These are phyloP conservation scores for Populus davidiana DNA, from an alignment of 345 rosid genomes.

Conservation along the genomic window DNA sequence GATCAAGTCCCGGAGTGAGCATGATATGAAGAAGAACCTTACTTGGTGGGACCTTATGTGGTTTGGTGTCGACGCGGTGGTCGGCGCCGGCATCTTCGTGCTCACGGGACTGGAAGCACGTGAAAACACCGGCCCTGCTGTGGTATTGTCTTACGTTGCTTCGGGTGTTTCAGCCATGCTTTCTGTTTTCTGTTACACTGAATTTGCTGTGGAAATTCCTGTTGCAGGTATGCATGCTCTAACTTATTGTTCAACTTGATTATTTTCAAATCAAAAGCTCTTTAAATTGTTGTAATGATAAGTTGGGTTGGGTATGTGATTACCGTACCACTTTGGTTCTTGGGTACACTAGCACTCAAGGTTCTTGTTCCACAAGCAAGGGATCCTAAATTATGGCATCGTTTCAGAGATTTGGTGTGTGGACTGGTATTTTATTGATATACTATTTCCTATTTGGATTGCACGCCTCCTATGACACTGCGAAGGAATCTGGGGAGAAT, in stretches of 20 bases:
- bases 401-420: slow-evolving; percentile 15
- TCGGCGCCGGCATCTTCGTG: slow-evolving; percentile 25
- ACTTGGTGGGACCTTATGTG: slow-evolving; percentile 32
- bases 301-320: slow-evolving; percentile 22
- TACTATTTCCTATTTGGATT: slow-evolving; percentile 21
- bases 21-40: slow-evolving; percentile 27
- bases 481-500: slow-evolving; percentile 3
- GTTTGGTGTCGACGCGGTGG: no score
- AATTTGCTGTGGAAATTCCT: slow-evolving; percentile 29
- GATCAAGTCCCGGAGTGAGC: slow-evolving; percentile 19
- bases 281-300: no score
- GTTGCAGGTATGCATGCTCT: slow-evolving; percentile 19
- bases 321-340: slow-evolving; percentile 13
- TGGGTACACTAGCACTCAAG: slow-evolving; percentile 4
- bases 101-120: slow-evolving; percentile 27
- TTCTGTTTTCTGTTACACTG: slow-evolving; percentile 26
- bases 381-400: slow-evolving; percentile 18
- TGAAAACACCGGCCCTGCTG: slow-evolving; percentile 20
- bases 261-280: no score
- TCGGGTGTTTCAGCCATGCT: slow-evolving; percentile 30
- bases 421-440: slow-evolving; percentile 20
- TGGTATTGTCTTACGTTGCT: slow-evolving; percentile 19
- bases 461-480: slow-evolving; percentile 25
- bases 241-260: background rate
- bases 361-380: slow-evolving; percentile 16